These are phyloP conservation scores for Neurospora sp. DNA, from an alignment of 2,329 filamentous ascomycete genomes.

Conservation along the genomic window DNA sequence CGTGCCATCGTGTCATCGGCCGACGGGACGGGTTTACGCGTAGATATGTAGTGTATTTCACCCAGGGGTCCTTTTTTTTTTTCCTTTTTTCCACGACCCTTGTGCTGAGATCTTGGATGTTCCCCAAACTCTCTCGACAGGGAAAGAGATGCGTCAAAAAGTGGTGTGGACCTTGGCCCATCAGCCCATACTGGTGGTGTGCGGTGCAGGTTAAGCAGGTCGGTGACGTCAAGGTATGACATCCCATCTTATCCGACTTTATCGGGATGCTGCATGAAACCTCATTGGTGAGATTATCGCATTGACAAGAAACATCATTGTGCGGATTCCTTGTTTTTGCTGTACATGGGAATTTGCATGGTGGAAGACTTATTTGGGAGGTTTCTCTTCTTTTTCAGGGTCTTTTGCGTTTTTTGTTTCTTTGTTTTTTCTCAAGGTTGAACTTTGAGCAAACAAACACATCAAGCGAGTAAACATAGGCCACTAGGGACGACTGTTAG, in stretches of 20 bases:
- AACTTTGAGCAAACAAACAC: no score
- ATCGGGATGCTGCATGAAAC: not conserved
- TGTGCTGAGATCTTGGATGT: no score
- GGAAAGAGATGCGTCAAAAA: not conserved
- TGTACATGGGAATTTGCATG: no score
- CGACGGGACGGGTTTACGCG: not conserved
- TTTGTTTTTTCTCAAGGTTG: not conserved
- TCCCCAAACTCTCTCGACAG: no score
- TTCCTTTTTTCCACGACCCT: no score
- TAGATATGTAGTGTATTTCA: not conserved
- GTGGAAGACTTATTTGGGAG: no score
- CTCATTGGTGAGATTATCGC: not conserved
- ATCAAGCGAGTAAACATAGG: not conserved
- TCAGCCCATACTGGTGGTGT: not conserved
- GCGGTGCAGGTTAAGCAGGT: not conserved
- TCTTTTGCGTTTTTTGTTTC: not conserved
- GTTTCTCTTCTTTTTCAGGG: not conserved
- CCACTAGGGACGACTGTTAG: not conserved
- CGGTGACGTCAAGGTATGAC: not conserved
- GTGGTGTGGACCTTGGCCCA: not conserved
- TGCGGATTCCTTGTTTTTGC: not conserved
- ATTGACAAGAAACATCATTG: not conserved
- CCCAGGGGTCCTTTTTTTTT: no score
- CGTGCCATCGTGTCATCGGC: not conserved
- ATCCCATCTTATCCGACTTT: not conserved